Evolutionary conservation across 1,139 yeast species (phyloP), one percentile per base, ranked within the genome.

Genomic region (Nakaseomyces glabratus): DNA sequence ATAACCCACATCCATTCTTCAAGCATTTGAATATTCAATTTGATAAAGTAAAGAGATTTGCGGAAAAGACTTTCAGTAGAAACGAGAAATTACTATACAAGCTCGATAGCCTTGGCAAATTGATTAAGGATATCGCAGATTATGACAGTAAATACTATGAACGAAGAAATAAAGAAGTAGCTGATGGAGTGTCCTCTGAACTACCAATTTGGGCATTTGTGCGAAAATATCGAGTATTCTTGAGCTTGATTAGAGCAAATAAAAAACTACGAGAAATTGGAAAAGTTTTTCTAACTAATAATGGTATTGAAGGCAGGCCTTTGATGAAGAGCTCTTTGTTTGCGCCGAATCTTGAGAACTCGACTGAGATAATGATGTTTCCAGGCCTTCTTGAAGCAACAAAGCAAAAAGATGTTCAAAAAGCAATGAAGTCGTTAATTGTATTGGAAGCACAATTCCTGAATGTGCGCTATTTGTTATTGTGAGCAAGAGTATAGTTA

Each of bases 181-280:
- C 72, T 44, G 56, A 56, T 1, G 63, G 67, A 17, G 67, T 78
- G 34, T 57, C 64, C 1, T 61, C 66, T 31, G 93, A 80, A 47
- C 76, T 71, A 46, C 84, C 93, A 1, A 78, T 90, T 82, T 81
- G 77, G 60, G 64, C 65, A 44, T 61, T 68, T 38, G 68, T 65
- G 46, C 69, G 66, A 42, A 82, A 82, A 51, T 49, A 81, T 22
- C 67, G 62, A 34, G 63, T 76, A 10, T 77, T 75, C 41, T 69
- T 79, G 11, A 69, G 70, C 39, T 65, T 78, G 42, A 72, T 76
- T 41, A 57, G 70, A 16, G 61, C 73, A 8, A 78, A 78, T 46
- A 63, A 63, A 35, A 73, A 70, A 46, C 57, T 78, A 22, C 64
- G 70, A 21, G 66, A 66, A 22, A 46, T 78, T 26, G 84, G 78